Percentiles rank a stretch among this genome's conserved stretches.
Evolutionary conservation across 129 eudicot genomes (phyloP).

Genomic region (Flaveria robusta): DNA sequence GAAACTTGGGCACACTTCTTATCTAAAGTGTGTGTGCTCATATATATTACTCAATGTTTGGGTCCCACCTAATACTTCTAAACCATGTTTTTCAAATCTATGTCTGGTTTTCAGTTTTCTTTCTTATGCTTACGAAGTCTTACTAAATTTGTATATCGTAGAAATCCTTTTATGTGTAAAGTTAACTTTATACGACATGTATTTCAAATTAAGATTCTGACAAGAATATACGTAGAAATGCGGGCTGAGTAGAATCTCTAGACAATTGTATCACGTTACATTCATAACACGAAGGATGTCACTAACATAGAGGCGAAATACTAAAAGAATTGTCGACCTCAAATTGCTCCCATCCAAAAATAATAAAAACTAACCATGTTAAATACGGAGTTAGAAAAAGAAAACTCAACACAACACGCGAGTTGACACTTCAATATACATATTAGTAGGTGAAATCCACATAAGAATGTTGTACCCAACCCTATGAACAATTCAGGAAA

Average conservation of each 20-base stretch:
- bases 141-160: background rate
- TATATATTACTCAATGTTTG: conserved; percentile 20
- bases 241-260: conserved; percentile 12
- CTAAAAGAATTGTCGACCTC: conserved; percentile 16
- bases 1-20: conserved; percentile 35
- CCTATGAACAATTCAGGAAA: conserved; percentile 36
- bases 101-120: conserved; percentile 4
- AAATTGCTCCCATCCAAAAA: conserved; percentile 19
- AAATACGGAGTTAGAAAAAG: conserved; percentile 10
- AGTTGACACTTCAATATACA: conserved; percentile 35
- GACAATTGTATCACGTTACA: conserved; percentile 21
- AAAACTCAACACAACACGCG: conserved; percentile 25
- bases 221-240: conserved; percentile 13
- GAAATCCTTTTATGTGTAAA: background rate
- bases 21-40: conserved; percentile 28
- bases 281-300: conserved; percentile 15
- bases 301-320: conserved; percentile 16
- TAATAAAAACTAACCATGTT: conserved; percentile 12
- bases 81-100: conserved; percentile 23
- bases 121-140: background rate
- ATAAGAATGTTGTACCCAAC: conserved; percentile 39
- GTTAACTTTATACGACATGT: conserved; percentile 18
- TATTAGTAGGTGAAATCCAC: conserved; percentile 36
- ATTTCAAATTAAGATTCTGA: conserved; percentile 18
- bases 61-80: conserved; percentile 25